Evolutionary conservation across 257 asterid species (phyloP).

Genomic region (Ballota nigra): DNA sequence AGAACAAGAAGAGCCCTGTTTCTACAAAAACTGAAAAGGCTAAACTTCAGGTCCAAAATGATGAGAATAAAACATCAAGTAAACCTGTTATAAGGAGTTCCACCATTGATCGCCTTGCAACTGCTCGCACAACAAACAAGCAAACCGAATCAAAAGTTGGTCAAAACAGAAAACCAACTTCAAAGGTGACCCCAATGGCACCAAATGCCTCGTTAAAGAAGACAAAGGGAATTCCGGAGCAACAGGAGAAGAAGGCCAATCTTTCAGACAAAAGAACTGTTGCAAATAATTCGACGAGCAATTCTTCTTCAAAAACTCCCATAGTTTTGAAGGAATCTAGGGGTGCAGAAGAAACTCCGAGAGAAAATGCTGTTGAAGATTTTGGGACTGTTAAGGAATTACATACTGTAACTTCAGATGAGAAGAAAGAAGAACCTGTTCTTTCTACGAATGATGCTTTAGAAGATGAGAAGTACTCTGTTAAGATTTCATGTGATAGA

Average conservation of each 20-base stretch:
- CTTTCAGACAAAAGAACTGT: slow-evolving; percentile 31
- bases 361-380: slow-evolving; percentile 19
- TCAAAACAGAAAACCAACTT: slow-evolving; percentile 35
- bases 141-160: slow-evolving; percentile 34
- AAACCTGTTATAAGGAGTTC: slow-evolving; percentile 54
- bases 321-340: slow-evolving; percentile 18
- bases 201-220: slow-evolving; percentile 26
- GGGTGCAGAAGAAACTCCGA: slow-evolving; percentile 21
- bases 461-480: slow-evolving; percentile 27
- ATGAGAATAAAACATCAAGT: slow-evolving; percentile 33
- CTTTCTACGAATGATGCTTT: slow-evolving; percentile 20
- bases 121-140: slow-evolving; percentile 49
- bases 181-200: slow-evolving; percentile 26
- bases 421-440: slow-evolving; percentile 33
- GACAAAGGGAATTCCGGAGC: slow-evolving; percentile 29
- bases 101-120: slow-evolving; percentile 66
- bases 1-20: slow-evolving; percentile 32
- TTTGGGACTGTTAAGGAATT: slow-evolving; percentile 38
- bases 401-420: slow-evolving; percentile 37
- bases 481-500: slow-evolving; percentile 18
- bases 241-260: slow-evolving; percentile 25
- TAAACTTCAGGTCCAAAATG: slow-evolving; percentile 29
- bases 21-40: slow-evolving; percentile 35
- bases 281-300: slow-evolving; percentile 22
- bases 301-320: slow-evolving; percentile 21